Conservation (phyloP, 495 filamentous ascomycete genomes). For the Bombardia bombarda region DNA sequence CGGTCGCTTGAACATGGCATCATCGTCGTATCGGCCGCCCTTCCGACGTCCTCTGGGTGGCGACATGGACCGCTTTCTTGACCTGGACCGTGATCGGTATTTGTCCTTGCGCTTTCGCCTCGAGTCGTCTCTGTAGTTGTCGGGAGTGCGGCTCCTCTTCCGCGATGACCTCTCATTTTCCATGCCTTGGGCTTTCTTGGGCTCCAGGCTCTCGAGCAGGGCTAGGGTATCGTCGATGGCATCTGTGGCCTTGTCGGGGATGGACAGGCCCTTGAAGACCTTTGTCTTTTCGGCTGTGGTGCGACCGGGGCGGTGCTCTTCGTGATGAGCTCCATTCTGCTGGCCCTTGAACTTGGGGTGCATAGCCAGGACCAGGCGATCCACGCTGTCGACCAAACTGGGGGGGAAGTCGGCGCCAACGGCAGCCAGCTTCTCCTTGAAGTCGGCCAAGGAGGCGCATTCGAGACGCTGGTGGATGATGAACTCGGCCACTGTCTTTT, state of each 20-base stretch:
- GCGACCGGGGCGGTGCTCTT: conserved; percentile 30
- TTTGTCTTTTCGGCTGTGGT: conserved; percentile 57
- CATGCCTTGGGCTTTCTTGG: conserved; percentile 42
- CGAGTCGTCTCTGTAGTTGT: conserved; percentile 44
- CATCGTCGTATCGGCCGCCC: conserved; percentile 52
- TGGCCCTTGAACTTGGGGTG: conserved; percentile 72
- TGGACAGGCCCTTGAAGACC: conserved; percentile 80
- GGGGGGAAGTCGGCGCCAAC: conserved; percentile 80
- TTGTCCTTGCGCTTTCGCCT: conserved; percentile 38
- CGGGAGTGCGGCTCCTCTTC: conserved; percentile 70
- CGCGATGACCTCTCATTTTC: conserved; percentile 32
- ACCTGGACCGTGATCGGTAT: conserved; percentile 38
- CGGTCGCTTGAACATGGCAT: conserved; percentile 60
- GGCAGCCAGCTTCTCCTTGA: conserved; percentile 59
- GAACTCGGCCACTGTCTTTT: conserved; percentile 93
- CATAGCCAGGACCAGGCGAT: conserved; percentile 80
- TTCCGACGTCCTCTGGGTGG: conserved; percentile 38
- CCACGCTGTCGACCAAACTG: conserved; percentile 84
- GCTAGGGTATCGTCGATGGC: conserved; percentile 91
- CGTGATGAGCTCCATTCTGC: conserved; percentile 29
- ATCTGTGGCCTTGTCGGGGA: conserved; percentile 70
- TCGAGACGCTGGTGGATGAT: conserved; percentile 82
- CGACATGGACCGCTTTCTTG: conserved; percentile 42
- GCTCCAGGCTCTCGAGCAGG: conserved; percentile 76
- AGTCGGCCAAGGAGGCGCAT: conserved; percentile 58